phyloP scores from a whole-genome alignment of 192 early-diverging fungal genomes.

The Phlyctochytrium planicorne region DNA sequence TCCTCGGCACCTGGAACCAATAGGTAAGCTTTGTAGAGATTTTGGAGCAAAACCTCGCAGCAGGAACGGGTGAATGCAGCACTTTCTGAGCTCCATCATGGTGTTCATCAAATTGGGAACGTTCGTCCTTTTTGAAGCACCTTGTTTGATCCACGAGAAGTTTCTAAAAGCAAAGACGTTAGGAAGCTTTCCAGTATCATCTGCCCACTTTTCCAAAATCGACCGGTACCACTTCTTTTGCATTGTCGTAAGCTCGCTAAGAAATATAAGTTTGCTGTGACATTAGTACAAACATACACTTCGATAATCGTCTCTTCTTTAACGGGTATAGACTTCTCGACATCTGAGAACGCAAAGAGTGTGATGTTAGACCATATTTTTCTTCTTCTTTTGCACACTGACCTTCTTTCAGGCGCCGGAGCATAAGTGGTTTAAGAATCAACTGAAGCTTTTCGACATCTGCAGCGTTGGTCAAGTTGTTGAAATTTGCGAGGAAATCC shows the following conservation, averaged over 20 bases:
- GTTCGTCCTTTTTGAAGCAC: constrained; percentile 54
- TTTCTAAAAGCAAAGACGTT: constrained; percentile 39
- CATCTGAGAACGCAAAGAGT: constrained; percentile 46
- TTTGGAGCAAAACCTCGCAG: constrained; percentile 50
- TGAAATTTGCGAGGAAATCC: constrained; percentile 69
- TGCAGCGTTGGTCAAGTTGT: constrained; percentile 61
- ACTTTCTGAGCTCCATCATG: constrained; percentile 89
- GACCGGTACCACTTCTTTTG: constrained; percentile 87
- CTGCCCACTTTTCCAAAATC: constrained; percentile 62
- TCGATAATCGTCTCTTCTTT: constrained; percentile 91
- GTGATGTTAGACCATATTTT: not conserved
- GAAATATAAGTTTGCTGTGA: constrained; percentile 8
- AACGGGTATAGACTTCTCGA: constrained; percentile 82
- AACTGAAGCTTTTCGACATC: constrained; percentile 78
- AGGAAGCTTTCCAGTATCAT: not conserved
- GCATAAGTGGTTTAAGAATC: constrained; percentile 80
- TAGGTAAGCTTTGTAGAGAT: not conserved
- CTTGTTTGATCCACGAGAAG: constrained; percentile 78
- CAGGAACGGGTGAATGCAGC: constrained; percentile 85
- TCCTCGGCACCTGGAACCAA: constrained; percentile 81
- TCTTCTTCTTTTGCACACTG: not conserved
- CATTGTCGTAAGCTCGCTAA: constrained; percentile 69
- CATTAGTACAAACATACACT: constrained; percentile 42
- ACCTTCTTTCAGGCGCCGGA: constrained; percentile 79
- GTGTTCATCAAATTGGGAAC: constrained; percentile 79